Conservation (phyloP, 495 filamentous ascomycete genomes). For the Aspergillus wentii region DNA sequence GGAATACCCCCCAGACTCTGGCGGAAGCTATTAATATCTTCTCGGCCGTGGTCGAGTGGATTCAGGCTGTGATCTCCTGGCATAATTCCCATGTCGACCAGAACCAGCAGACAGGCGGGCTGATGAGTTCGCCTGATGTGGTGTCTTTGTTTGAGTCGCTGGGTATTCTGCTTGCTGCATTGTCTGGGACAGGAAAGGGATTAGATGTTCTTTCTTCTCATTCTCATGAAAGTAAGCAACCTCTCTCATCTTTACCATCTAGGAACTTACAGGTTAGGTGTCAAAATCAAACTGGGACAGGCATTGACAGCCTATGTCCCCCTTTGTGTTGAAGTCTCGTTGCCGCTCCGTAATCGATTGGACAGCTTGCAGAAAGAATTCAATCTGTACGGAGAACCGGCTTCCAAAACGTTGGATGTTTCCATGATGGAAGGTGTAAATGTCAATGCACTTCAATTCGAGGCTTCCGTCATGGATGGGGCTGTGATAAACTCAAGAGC, state of each 20-base stretch:
- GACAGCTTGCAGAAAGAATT: conserved; percentile 43
- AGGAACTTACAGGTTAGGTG: conserved; percentile 13
- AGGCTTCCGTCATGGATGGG: conserved; percentile 58
- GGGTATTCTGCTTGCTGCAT: conserved; percentile 37
- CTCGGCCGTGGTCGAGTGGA: conserved; percentile 33
- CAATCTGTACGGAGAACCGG: conserved; percentile 33
- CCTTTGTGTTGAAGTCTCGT: conserved; percentile 36
- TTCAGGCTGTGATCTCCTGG: conserved; percentile 33
- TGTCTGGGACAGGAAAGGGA: conserved; percentile 36
- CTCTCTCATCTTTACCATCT: not conserved
- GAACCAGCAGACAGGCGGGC: conserved; percentile 24
- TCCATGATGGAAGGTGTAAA: conserved; percentile 36
- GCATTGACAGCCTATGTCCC: conserved; percentile 39
- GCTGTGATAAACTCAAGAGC: conserved; percentile 75
- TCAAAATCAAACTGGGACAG: conserved; percentile 36
- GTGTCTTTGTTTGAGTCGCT: conserved; percentile 41
- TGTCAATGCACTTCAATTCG: conserved; percentile 43
- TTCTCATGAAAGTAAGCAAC: conserved; percentile 35
- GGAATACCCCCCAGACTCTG: conserved; percentile 22
- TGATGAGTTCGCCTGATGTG: conserved; percentile 36
- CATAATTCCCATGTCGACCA: conserved; percentile 22
- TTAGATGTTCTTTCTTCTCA: conserved; percentile 32
- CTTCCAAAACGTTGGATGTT: conserved; percentile 32
- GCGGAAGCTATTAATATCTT: conserved; percentile 32
- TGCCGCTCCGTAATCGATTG: conserved; percentile 35